Base-by-base conservation (phyloP, 2,329 filamentous ascomycete species). In the Penicillium sp. region DNA sequence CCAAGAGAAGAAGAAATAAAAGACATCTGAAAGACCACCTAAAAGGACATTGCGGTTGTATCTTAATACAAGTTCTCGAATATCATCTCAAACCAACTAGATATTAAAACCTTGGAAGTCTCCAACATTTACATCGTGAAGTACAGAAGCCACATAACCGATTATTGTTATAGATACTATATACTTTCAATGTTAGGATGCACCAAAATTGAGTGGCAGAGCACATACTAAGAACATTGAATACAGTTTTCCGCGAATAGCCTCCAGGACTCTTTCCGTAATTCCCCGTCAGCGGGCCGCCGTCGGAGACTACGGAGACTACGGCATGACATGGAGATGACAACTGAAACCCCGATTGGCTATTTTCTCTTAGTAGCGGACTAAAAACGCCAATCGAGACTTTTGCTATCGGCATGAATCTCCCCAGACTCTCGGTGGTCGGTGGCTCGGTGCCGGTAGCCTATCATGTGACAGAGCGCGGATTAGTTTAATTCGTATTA, bases 271-370 rank as follows among this genome's bases (percentile, higher is more conserved):
- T 16, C 14, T 22, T 24, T n/a, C 50, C 40, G 50, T 34, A 24
- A 52, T 52, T 44, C 5, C 32, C 50, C 50, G 48, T 35, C n/a
- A 5, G 10, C 29, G 29, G 26, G 29, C 48, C 37, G 37, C 14
- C 13, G 20, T 37, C 45, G 32, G 45, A 48, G 45, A 38, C 6
- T 26, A 32, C 37, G 50, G 39, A 37, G 48, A 35, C 37, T 50
- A 26, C 48, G 48, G 48, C 34, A 39, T 34, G 13, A 20, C 5
- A 32, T 5, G 16, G n/a, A 16, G 22, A 26, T 31, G 16, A 37
- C 22, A 52, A 14, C 50, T 40, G 50, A 52, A 4, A 14, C 42
- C n/a, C 31, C 32, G 31, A 52, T 52, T 52, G 50, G 50, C 10
- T 37, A 20, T 16, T 24, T 50, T 32, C 14, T 10, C 18, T 32